Conservation (phyloP, 2,329 filamentous ascomycete species). For the Torrubiella hemipterigena region DNA sequence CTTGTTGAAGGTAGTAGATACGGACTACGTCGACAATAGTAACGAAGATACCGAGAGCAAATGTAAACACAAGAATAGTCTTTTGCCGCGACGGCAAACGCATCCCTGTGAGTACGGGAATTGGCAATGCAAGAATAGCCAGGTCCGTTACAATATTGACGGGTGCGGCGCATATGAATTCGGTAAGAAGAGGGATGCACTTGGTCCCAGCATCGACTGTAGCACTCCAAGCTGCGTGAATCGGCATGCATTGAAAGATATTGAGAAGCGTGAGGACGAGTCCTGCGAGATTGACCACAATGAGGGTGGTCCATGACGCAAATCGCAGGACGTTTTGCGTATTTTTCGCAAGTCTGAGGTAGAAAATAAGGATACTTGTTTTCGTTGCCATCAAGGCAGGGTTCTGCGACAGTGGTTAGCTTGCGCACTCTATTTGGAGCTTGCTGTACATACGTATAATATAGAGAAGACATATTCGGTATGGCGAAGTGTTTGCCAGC, state of each 20-base stretch:
- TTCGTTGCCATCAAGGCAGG: constrained; percentile 85
- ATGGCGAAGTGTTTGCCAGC: constrained; percentile 39
- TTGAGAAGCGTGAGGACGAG: constrained; percentile 74
- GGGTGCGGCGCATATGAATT: constrained; percentile 65
- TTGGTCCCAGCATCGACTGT: constrained; percentile 17
- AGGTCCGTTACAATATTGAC: constrained; percentile 89
- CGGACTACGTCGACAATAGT: constrained; percentile 79
- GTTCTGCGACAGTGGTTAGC: constrained; percentile 41
- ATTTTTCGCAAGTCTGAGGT: constrained; percentile 69
- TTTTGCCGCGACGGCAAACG: constrained; percentile 77
- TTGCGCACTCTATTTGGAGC: background rate
- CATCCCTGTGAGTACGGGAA: constrained; percentile 81
- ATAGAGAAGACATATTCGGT: constrained; percentile 55
- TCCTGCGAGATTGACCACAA: constrained; percentile 68
- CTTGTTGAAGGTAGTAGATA: constrained; percentile 79
- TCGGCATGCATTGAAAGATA: constrained; percentile 72
- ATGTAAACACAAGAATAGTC: constrained; percentile 74
- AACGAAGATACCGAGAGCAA: constrained; percentile 77
- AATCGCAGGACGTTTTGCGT: constrained; percentile 64
- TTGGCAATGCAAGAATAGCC: constrained; percentile 74
- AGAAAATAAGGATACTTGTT: constrained; percentile 86
- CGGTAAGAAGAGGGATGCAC: constrained; percentile 48
- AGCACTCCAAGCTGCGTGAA: constrained; percentile 54
- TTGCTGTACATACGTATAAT: constrained; percentile 36
- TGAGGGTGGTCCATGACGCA: constrained; percentile 69